These are phyloP conservation scores for Coleophoma crateriformis DNA, from an alignment of 2,329 filamentous ascomycete genomes.

Conservation along the genomic window DNA sequence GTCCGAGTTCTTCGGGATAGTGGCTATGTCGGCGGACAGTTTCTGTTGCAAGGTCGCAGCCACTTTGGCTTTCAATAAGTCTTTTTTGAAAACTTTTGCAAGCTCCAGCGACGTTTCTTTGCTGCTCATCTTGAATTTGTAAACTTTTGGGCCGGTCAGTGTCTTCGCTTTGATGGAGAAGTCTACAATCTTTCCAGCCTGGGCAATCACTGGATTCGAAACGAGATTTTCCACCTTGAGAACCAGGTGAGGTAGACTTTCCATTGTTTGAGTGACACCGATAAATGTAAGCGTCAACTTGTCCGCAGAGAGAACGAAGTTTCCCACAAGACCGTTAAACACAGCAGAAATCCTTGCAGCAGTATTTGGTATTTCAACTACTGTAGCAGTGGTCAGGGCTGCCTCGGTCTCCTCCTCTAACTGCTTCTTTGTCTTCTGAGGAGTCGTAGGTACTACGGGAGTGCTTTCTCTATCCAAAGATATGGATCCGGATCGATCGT, in stretches of 20 bases:
- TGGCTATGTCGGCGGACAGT: constrained; percentile 7
- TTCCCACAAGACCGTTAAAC: constrained; percentile 16
- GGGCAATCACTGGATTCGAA: constrained; percentile 19
- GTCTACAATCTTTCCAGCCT: constrained; percentile 22
- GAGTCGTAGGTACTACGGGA: background rate
- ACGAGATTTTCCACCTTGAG: constrained; percentile 14
- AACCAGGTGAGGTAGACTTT: constrained; percentile 9
- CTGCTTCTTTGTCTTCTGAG: background rate
- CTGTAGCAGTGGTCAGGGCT: constrained; percentile 7
- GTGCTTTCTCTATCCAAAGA: background rate
- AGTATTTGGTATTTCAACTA: constrained; percentile 8
- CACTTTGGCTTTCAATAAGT: constrained; percentile 18
- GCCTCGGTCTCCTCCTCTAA: background rate
- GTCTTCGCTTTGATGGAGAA: constrained; percentile 14
- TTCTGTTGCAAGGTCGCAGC: constrained; percentile 6
- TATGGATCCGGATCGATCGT: background rate
- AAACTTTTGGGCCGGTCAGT: constrained; percentile 5
- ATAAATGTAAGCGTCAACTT: constrained; percentile 16
- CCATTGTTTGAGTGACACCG: constrained; percentile 4
- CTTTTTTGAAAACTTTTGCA: constrained; percentile 19
- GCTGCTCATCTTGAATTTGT: constrained; percentile 19
- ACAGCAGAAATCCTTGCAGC: constrained; percentile 13
- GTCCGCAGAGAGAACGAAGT: constrained; percentile 20
- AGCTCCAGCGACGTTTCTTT: constrained; percentile 7
- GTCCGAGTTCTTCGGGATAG: constrained; percentile 7